Base-by-base conservation (phyloP, 495 filamentous ascomycete genomes). In the Talaromyces wortmannii region DNA sequence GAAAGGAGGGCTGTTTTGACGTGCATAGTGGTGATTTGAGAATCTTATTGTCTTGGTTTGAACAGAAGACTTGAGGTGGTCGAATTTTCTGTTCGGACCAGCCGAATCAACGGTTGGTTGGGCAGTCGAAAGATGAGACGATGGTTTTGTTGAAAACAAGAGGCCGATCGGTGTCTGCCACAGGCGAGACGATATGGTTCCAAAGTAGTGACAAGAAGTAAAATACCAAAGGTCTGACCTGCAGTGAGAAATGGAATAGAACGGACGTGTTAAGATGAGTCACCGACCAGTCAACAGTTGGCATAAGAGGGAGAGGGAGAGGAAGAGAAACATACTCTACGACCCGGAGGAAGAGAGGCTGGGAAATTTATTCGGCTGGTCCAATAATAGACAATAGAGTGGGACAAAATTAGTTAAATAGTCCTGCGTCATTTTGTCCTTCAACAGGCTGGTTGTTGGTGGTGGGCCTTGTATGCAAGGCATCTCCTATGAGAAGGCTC, bases 61-160 rank as follows among this genome's bases (percentile, higher is more conserved):
- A 40, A 13, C 36, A 10, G 8, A 5, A 13, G 8, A 10, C 36
- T 40, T 13, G 13, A 40, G 36, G 5, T 40, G 8, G 13, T 40
- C 2, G 13, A 13, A 16, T 18, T 61, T 63, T 64, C 65, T 62
- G 63, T 67, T 66, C 69, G 73, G 75, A 59, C 73, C 73, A 63
- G 73, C 74, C 73, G 71, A 68, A 59, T 58, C 61, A 63, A 63
- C 8, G 2, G 16, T 30, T 8, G 31, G 30, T 7, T 15, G 7
- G 15, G 48, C 4, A 10, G n/a, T 15, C n/a, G 30, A 32, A 48
- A 10, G 13, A 32, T 31, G 30, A 32, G 30, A 31, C 50, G 36
- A 52, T 40, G 40, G 15, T 6, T 40, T 52, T 52, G 10, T 52
- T 15, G 30, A 52, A 31, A 17, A 33, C 10, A 33, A 31, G 18